Conservation (phyloP, 2,329 filamentous ascomycete genomes). For the Aotearoamyces nothofagi region DNA sequence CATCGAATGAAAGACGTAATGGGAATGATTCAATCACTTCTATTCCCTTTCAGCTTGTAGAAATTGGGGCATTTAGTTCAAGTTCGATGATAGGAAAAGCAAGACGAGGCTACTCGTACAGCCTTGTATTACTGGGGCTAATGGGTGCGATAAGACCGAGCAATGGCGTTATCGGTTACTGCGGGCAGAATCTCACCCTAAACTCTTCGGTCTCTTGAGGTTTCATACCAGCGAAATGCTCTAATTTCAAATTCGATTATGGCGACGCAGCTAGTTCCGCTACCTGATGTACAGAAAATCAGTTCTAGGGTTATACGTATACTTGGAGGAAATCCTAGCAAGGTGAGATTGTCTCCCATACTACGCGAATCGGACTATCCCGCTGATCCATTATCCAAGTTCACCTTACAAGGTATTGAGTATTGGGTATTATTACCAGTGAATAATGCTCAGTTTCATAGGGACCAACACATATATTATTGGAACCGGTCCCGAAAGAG, state of each 20-base stretch:
- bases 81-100: too few relatives aligned
- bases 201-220: conserved; percentile 1
- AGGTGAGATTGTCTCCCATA: conserved; percentile 32
- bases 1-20: too few relatives aligned
- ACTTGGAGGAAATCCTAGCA: conserved; percentile 80
- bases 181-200: neutral
- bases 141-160: neutral
- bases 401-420: conserved; percentile 48
- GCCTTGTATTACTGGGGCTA: neutral
- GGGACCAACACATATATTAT: conserved; percentile 93
- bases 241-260: conserved; percentile 6
- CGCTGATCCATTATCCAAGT: conserved; percentile 21
- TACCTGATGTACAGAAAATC: conserved; percentile 64
- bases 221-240: conserved; percentile 1
- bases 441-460: too few relatives aligned
- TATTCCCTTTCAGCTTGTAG: too few relatives aligned
- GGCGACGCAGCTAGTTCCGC: conserved; percentile 15
- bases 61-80: too few relatives aligned
- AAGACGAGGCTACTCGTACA: neutral
- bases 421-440: too few relatives aligned
- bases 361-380: conserved; percentile 1
- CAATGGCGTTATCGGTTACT: neutral
- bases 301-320: conserved; percentile 70
- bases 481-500: conserved; percentile 54
- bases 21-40: too few relatives aligned